A percentile compares a stretch with the other conserved stretches of the same genome.
Conservation (phyloP, 805 yeast genomes). For the Cyberlindnera xishuangbannaensis region DNA sequence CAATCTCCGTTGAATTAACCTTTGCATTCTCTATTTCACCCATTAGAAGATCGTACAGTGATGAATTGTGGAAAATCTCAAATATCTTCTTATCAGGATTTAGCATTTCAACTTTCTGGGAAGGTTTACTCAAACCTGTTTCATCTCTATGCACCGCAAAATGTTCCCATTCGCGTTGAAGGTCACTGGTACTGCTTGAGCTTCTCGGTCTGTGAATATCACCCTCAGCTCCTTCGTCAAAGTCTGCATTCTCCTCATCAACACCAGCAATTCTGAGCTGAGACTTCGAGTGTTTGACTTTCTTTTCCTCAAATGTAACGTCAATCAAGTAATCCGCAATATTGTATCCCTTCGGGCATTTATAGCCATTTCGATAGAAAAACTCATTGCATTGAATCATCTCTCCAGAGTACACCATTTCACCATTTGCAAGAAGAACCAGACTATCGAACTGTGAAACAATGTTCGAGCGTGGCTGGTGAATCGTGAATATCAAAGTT, state of each 20-base stretch:
- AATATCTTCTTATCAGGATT: slow-evolving; percentile 17
- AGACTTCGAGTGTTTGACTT: slow-evolving; percentile 8
- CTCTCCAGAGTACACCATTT: slow-evolving; percentile 83
- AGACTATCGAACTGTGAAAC: slow-evolving; percentile 86
- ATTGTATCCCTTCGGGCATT: slow-evolving; percentile 85
- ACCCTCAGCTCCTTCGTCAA: slow-evolving; percentile 20
- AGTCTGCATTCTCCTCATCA: slow-evolving; percentile 27
- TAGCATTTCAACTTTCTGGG: slow-evolving; percentile 7
- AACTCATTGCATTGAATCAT: slow-evolving; percentile 69
- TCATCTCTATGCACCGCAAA: slow-evolving; percentile 78
- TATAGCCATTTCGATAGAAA: slow-evolving; percentile 67
- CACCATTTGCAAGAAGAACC: slow-evolving; percentile 76
- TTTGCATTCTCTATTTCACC: slow-evolving; percentile 28
- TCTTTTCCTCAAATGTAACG: slow-evolving; percentile 59
- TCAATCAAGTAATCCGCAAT: slow-evolving; percentile 93
- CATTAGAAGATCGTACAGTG: slow-evolving; percentile 25
- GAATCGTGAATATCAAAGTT: slow-evolving; percentile 89
- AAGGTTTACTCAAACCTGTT: slow-evolving; percentile 15
- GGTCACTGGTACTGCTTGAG: slow-evolving; percentile 36
- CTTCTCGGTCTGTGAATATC: slow-evolving; percentile 28
- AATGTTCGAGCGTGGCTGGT: slow-evolving; percentile 95
- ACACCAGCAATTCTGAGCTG: slow-evolving; percentile 18
- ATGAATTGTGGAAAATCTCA: slow-evolving; percentile 29
- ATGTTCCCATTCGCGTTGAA: slow-evolving; percentile 83
- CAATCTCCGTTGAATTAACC: slow-evolving; percentile 18